Percentiles rank a stretch among this genome's conserved stretches.
Conservation (phyloP, 768 basidiomycete species). For the Tricholoma hemisulphureum region DNA sequence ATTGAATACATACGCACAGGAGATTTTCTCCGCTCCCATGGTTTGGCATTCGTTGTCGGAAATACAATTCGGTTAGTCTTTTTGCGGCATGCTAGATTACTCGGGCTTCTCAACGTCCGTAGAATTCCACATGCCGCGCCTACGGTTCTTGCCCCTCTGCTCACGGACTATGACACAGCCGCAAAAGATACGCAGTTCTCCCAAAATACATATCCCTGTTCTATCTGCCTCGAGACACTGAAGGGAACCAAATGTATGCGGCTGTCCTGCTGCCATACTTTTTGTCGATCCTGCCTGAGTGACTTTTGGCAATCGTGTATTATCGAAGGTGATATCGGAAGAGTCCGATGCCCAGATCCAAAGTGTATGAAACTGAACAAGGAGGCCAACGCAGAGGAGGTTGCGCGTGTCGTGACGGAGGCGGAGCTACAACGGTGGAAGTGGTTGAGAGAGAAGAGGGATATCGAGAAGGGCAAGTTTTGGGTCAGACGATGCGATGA, state of each 20-base stretch:
- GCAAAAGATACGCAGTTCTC: conserved; percentile 56
- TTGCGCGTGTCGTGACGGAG: conserved; percentile 66
- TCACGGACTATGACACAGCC: conserved; percentile 49
- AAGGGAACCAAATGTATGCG: conserved; percentile 77
- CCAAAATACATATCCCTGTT: conserved; percentile 63
- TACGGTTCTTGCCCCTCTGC: conserved; percentile 44
- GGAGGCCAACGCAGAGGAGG: conserved; percentile 68
- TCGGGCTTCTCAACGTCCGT: conserved; percentile 8
- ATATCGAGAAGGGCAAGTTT: conserved; percentile 64
- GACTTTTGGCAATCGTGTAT: conserved; percentile 86
- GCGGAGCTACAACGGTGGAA: conserved; percentile 70
- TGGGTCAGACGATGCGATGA: background rate
- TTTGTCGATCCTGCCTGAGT: conserved; percentile 76
- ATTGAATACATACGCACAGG: conserved; percentile 69
- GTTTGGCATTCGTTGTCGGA: conserved; percentile 30
- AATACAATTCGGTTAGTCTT: conserved; percentile 39
- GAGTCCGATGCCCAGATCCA: conserved; percentile 80
- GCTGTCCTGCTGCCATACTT: conserved; percentile 73
- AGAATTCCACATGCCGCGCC: conserved; percentile 63
- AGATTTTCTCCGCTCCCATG: conserved; percentile 53
- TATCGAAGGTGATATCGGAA: conserved; percentile 69
- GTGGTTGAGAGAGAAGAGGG: conserved; percentile 71
- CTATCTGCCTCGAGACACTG: conserved; percentile 69
- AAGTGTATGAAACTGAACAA: conserved; percentile 67
- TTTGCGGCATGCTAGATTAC: background rate